Percentiles rank a stretch among this genome's conserved stretches.
Conservation (phyloP, 192 early-diverging fungal species). For the Geranomyces michiganensis region DNA sequence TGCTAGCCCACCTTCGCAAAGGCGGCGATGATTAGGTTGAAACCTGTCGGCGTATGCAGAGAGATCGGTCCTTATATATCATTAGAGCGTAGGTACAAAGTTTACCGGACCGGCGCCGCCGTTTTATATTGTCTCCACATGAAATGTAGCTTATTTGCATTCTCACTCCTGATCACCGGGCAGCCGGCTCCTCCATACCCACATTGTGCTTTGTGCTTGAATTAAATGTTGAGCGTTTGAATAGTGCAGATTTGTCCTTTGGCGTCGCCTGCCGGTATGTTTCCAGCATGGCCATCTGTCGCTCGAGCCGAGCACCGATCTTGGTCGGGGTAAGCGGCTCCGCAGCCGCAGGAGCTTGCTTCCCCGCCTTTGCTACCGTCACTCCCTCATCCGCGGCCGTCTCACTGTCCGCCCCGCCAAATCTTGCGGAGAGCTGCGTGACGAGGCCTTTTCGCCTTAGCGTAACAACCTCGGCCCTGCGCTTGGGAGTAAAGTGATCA, state of each 20-base stretch:
- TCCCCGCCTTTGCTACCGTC: no score
- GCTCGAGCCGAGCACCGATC: neutral
- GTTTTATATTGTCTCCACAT: no score
- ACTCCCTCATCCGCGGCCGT: neutral
- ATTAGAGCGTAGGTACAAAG: no score
- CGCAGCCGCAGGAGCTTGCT: constrained; percentile 7
- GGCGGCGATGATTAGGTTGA: constrained; percentile 4
- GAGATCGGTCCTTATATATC: no score
- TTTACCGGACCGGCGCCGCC: no score
- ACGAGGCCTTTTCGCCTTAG: neutral
- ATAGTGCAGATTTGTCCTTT: no score
- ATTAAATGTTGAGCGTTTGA: no score
- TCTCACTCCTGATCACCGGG: no score
- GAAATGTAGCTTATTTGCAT: no score
- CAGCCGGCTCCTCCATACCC: no score
- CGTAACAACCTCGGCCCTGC: neutral
- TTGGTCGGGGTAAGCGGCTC: neutral
- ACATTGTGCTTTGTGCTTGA: no score
- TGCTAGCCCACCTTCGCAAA: constrained; percentile 35
- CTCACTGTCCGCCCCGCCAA: neutral
- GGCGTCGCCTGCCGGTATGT: neutral
- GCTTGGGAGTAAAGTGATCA: neutral
- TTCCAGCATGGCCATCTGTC: neutral
- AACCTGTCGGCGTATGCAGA: no score
- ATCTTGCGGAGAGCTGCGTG: neutral